These are phyloP conservation scores for Candida glucosophila DNA, from an alignment of 1,139 yeast genomes.

Conservation along the genomic window DNA sequence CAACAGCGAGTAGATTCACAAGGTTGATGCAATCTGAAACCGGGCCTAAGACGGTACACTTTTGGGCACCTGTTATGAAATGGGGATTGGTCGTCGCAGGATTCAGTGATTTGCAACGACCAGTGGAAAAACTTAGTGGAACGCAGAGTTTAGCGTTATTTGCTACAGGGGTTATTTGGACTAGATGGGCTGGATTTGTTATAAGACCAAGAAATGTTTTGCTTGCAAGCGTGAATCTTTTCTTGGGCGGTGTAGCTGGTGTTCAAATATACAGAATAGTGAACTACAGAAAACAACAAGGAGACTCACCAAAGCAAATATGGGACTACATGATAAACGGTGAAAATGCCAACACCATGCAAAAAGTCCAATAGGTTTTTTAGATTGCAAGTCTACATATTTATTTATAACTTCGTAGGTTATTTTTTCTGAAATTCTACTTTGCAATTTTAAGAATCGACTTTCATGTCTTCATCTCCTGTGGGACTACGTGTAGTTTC, in stretches of 20 bases:
- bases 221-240: slow-evolving; percentile 89
- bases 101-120: slow-evolving; percentile 74
- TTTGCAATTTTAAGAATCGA: too few relatives aligned
- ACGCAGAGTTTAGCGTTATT: slow-evolving; percentile 85
- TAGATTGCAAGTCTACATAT: too few relatives aligned
- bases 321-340: slow-evolving; percentile 51
- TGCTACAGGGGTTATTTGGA: slow-evolving; percentile 95
- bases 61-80: slow-evolving; percentile 69
- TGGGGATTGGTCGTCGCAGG: slow-evolving; percentile 95
- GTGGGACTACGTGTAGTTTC: not conserved
- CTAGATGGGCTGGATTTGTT: slow-evolving; percentile 91
- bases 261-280: slow-evolving; percentile 69
- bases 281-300: slow-evolving; percentile 46
- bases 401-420: too few relatives aligned
- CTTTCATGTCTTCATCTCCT: not conserved
- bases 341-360: too few relatives aligned
- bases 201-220: slow-evolving; percentile 82
- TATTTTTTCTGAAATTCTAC: too few relatives aligned
- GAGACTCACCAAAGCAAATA: slow-evolving; percentile 47
- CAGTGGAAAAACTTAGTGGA: slow-evolving; percentile 85
- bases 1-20: slow-evolving; percentile 50
- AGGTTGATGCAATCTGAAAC: slow-evolving; percentile 78
- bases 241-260: slow-evolving; percentile 85
- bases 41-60: slow-evolving; percentile 92
- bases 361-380: too few relatives aligned